Evolutionary conservation across 768 basidiomycete species (phyloP), one percentile per base, ranked within the genome.

Genomic region (Suillus americanus): DNA sequence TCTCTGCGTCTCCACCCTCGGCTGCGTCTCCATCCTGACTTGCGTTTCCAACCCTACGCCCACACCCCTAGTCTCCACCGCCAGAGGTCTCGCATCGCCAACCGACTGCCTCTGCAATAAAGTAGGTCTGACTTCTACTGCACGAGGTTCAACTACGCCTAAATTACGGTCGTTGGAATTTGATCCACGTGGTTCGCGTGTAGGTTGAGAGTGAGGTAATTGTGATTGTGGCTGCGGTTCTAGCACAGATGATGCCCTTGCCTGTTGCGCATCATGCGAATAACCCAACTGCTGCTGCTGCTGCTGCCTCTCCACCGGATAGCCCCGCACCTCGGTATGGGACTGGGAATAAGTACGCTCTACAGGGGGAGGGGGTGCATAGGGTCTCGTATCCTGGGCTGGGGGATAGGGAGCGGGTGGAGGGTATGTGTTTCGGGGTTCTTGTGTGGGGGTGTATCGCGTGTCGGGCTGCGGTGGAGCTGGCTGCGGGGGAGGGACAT

Each of bases 101-200:
- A 12, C 53, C 20, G 53, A 54, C 30, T 57, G 56, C 25, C 56
- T 57, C 18, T 57, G 56, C 10, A 57, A 28, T 5, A 57, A 57
- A 18, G 8, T 5, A 57, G 56, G 56, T 25, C 56, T 25, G 4
- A 28, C 38, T 10, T 57, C 37, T 14, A 38, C 9, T 0, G 37
- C 37, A 14, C 55, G 56, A 5, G 23, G 37, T 9, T 57, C 56
- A 5, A 57, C 55, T 69, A 71, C 46, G 64, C n/a, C 30, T 37
- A 70, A n/a, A 71, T 65, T 54, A 70, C 74, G 20, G 70, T 72
- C 16, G 67, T 63, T 64, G 66, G 73, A 20, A 70, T 69, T 56
- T 67, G 64, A 18, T 8, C 68, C 40, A 69, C 73, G 41, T 63
- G 59, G 56, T 72, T 69, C 46, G 46, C 46, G 46, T 46, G n/a